Evolutionary conservation across 306 rosid genomes (phyloP), one percentile per base, ranked within the genome.

Genomic region (Vachellia collinsii): DNA sequence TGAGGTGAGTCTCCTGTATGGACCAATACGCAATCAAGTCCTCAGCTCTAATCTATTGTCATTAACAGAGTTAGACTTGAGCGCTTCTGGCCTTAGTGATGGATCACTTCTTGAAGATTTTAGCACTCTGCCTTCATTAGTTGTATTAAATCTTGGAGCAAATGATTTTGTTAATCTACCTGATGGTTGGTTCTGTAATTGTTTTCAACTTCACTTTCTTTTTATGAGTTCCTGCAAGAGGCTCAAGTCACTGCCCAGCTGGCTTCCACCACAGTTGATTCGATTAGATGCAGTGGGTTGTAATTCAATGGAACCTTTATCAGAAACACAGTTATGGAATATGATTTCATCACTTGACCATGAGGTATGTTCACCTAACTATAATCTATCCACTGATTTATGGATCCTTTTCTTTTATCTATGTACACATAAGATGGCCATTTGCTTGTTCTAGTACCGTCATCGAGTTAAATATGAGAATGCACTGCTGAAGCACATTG

Each of bases 161-260:
- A 72, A 72, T 23, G 12, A 72, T 36, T 72, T 72, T 72, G 64
- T 16, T 4, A 34, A 6, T 39, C 63, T 72, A 29, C 64, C 36
- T 17, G 5, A 2, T 50, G 62, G 10, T 10, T 72, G 62, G 62
- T 29, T 72, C 14, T 47, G 29, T 29, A 47, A 48, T 72, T 42
- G 9, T 29, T 7, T 48, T 8, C 58, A 4, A 37, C 17, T 72
- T 4, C 14, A 4, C 19, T 34, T 7, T 25, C 76, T 72, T 8
- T 4, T 47, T 37, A 19, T 72, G 61, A 8, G 20, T 25, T 6
- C 0, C 0, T 47, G 63, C 63, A 0, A 1, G 1, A 34, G 9
- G 25, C 46, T 72, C 3, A 51, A 10, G 34, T 72, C 47, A 9
- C 13, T 72, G 22, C 39, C 67, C 1, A 61, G n/a, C n/a, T n/a